These are phyloP conservation scores for Trypanosoma scelopori DNA, from an alignment of 208 protist genomes.

Conservation along the genomic window DNA sequence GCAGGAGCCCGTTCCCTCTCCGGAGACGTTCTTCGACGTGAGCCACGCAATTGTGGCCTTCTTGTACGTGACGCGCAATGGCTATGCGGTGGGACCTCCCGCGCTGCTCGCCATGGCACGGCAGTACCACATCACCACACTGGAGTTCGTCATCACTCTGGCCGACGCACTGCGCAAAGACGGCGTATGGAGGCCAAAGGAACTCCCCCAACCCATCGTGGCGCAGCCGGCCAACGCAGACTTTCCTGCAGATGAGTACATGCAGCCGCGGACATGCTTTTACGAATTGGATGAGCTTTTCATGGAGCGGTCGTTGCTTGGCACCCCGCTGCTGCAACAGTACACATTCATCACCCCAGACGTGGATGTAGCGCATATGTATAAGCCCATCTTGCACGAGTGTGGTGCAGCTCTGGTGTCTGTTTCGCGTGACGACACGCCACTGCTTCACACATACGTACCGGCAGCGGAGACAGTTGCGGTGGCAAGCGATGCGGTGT, in stretches of 20 bases:
- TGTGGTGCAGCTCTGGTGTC: constrained; percentile 41
- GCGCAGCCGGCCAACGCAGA: constrained; percentile 36
- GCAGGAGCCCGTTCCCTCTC: constrained; percentile 44
- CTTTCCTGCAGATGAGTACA: constrained; percentile 53
- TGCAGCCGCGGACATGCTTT: constrained; percentile 50
- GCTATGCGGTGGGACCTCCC: constrained; percentile 47
- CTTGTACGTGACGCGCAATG: constrained; percentile 58
- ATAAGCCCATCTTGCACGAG: constrained; percentile 32
- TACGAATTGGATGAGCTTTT: constrained; percentile 60
- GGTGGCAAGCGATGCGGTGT: constrained; percentile 17
- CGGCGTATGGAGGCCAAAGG: constrained; percentile 32
- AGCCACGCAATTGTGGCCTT: constrained; percentile 57
- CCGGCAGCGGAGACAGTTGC: not conserved
- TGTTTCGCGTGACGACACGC: constrained; percentile 21
- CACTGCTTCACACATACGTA: constrained; percentile 7
- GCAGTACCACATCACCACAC: constrained; percentile 71
- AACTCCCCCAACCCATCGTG: constrained; percentile 42
- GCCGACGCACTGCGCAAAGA: constrained; percentile 31
- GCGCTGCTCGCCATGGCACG: constrained; percentile 59
- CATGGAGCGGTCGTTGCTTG: constrained; percentile 30
- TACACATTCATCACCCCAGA: constrained; percentile 53
- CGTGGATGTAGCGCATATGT: constrained; percentile 26
- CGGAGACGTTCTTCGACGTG: constrained; percentile 47
- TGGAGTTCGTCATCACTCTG: constrained; percentile 41
- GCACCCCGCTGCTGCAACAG: constrained; percentile 29